Conservation (phyloP, 805 yeast genomes). For the Starmerella sirachaensis region DNA sequence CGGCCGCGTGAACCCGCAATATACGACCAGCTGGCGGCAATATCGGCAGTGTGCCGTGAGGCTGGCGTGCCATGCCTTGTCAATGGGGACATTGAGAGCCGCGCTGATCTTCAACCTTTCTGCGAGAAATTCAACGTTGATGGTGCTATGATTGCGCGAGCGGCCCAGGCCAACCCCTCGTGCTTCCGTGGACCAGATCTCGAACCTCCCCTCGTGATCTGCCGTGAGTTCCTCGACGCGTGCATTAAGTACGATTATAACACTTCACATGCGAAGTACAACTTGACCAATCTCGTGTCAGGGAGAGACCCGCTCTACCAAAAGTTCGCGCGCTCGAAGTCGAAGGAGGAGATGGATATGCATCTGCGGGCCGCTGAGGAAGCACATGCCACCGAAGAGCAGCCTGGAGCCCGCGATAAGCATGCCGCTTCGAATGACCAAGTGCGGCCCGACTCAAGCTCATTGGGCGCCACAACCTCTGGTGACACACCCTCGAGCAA, state of each 20-base stretch:
- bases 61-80: conserved; percentile 61
- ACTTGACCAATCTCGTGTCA: conserved; percentile 66
- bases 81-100: conserved; percentile 61
- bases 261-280: conserved; percentile 66
- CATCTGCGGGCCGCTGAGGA: conserved; percentile 6
- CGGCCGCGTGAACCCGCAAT: conserved; percentile 68
- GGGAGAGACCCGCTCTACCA: conserved; percentile 56
- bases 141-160: conserved; percentile 90
- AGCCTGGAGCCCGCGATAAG: too few relatives aligned
- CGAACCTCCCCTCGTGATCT: conserved; percentile 42
- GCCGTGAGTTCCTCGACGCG: conserved; percentile 43
- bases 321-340: conserved; percentile 43
- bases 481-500: too few relatives aligned
- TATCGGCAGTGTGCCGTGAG: conserved; percentile 48
- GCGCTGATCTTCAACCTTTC: conserved; percentile 42
- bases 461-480: too few relatives aligned
- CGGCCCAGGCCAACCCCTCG: conserved; percentile 79
- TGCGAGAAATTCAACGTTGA: conserved; percentile 43
- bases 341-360: conserved; percentile 29
- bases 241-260: conserved; percentile 50
- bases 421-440: too few relatives aligned
- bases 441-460: too few relatives aligned
- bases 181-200: conserved; percentile 41
- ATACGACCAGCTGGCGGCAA: conserved; percentile 51
- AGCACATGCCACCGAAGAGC: background rate